Conservation (phyloP, 805 yeast species). For the Priceomyces haplophilus region DNA sequence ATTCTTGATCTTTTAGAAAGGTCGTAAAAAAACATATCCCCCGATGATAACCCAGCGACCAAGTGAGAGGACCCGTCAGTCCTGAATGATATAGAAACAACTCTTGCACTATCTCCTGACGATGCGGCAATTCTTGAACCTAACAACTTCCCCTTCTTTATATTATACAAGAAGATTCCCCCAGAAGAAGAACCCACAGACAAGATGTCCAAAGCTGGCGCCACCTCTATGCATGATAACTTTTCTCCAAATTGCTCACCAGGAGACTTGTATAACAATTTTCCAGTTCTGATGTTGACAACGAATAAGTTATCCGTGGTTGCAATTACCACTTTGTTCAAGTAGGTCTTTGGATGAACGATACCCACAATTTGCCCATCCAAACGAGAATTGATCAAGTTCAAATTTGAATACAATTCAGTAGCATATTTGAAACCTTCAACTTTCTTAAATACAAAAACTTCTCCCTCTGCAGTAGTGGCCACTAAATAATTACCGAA, state of each 20-base stretch:
- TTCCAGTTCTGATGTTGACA: conserved; percentile 75
- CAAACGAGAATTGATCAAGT: conserved; percentile 46
- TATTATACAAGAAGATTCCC: conserved; percentile 58
- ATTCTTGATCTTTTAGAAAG: conserved; percentile 68
- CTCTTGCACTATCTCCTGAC: conserved; percentile 35
- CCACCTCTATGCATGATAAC: conserved; percentile 68
- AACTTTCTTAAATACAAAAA: conserved; percentile 55
- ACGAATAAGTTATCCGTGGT: conserved; percentile 61
- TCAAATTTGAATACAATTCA: conserved; percentile 65
- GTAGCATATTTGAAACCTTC: conserved; percentile 47
- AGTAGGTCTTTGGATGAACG: conserved; percentile 84
- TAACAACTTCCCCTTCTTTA: conserved; percentile 59
- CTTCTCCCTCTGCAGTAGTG: conserved; percentile 35
- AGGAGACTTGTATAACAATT: conserved; percentile 55
- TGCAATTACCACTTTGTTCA: conserved; percentile 85
- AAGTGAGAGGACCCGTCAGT: conserved; percentile 86
- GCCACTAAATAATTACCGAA: conserved; percentile 81
- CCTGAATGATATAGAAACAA: conserved; percentile 74
- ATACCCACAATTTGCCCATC: conserved; percentile 71
- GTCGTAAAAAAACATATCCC: conserved; percentile 86
- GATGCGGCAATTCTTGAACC: conserved; percentile 48
- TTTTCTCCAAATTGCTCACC: conserved; percentile 44
- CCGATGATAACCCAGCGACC: conserved; percentile 73
- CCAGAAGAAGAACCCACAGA: conserved; percentile 78
- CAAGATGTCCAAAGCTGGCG: conserved; percentile 83